Percentiles rank a stretch among this genome's conserved stretches.
These are phyloP conservation scores for Urochloa ruziziensis DNA, from an alignment of 176 grass and related monocot genomes.

Conservation along the genomic window DNA sequence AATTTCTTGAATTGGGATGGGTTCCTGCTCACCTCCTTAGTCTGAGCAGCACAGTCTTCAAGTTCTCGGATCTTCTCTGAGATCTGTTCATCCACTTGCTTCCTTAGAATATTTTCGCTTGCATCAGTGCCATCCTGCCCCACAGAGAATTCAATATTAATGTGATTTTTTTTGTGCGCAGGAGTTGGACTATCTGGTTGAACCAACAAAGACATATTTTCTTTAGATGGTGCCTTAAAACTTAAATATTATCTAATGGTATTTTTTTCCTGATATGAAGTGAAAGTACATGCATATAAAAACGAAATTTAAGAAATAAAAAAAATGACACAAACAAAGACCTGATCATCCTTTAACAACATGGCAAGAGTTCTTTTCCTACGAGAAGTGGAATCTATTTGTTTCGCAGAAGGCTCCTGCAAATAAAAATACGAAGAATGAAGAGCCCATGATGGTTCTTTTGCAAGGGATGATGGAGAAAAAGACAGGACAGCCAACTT, in stretches of 20 bases:
- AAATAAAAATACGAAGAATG: slow-evolving; percentile 42
- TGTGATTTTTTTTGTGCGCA: background rate
- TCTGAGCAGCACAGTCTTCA: slow-evolving; percentile 55
- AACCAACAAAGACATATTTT: background rate
- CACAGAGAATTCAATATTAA: slow-evolving; percentile 4
- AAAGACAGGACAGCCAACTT: background rate
- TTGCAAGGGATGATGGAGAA: background rate
- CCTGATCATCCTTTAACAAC: slow-evolving; percentile 46
- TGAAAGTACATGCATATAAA: slow-evolving; percentile 10
- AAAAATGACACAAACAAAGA: slow-evolving; percentile 22
- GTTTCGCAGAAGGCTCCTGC: slow-evolving; percentile 39
- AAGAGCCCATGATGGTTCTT: slow-evolving; percentile 18
- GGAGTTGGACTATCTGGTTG: background rate
- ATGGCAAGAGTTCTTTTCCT: slow-evolving; percentile 41
- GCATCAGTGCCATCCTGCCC: slow-evolving; percentile 32
- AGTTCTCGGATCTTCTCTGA: slow-evolving; percentile 60
- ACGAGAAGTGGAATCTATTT: slow-evolving; percentile 26
- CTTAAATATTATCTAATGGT: background rate
- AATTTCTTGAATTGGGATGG: slow-evolving; percentile 25
- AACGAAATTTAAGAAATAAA: background rate
- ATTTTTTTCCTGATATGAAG: background rate
- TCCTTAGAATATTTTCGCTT: slow-evolving; percentile 25
- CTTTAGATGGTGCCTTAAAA: background rate
- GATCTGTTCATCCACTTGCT: slow-evolving; percentile 21
- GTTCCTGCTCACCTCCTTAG: slow-evolving; percentile 51